Base-by-base conservation (phyloP, 352 stramenopile genomes). In the Pythium scleroteichum region DNA sequence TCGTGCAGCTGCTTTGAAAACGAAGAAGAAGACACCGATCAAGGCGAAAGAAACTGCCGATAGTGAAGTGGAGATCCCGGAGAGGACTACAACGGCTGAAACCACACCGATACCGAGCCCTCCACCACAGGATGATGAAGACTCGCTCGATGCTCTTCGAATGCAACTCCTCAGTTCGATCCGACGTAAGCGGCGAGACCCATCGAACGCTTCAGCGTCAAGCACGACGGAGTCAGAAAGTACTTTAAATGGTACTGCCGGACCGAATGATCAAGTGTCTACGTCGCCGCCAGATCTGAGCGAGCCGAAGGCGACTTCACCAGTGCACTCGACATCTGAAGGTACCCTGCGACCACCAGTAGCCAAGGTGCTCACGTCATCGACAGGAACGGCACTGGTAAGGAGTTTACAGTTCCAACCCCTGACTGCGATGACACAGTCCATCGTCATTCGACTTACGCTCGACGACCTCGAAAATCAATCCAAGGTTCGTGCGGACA, bases 341-440 rank as follows among this genome's bases (percentile, higher is more conserved):
- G 17, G 23, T 23, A 8, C 14, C 8, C 38, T 39, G 27, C 23
- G 35, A 51, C 5, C 14, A 8, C 46, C 23, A 8, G 27, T 19
- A 23, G 26, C 32, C 46, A 20, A 38, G 46, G 39, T 24, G 24
- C n/a, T 6, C 16, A 14, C 12, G 13, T 26, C 46, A 53, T 6
- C 22, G 16, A 6, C 24, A 7, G 22, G 17, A 33, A 40, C 48
- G 7, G 12, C 27, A 13, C 19, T 54, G 12, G 48, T 20, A 2
- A 29, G 60, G 19, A 70, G 56, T 24, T 66, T 68, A 4, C 64
- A 77, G 40, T 72, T 87, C 19, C 73, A 73, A 12, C 84, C 82
- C 14, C 32, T 92, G 47, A 92, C 82, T n/a, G 84, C 82, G 2
- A 72, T 71, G 19, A 76, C 68, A 13, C 79, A 94, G 66, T 90